Percentiles rank a stretch among this genome's conserved stretches.
These are phyloP conservation scores for Pythium pyrilobum DNA, from an alignment of 352 stramenopile species.

Conservation along the genomic window DNA sequence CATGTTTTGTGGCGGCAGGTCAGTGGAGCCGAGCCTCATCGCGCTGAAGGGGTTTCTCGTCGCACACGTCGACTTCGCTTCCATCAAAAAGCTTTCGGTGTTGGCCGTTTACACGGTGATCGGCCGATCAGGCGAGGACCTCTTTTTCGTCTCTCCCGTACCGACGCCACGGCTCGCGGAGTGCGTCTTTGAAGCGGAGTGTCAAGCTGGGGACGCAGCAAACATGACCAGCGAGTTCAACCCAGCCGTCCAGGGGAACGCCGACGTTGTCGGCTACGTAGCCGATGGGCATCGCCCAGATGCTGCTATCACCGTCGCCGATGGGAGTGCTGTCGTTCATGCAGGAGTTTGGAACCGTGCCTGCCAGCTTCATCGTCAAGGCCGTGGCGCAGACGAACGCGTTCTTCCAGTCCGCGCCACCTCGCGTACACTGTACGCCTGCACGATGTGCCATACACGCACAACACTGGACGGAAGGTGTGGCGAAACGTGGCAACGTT, in stretches of 20 bases:
- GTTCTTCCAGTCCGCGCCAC: slow-evolving; percentile 41
- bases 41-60: slow-evolving; percentile 60
- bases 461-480: slow-evolving; percentile 65
- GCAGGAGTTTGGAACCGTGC: slow-evolving; percentile 77
- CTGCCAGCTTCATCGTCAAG: slow-evolving; percentile 53
- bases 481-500: slow-evolving; percentile 39
- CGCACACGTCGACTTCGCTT: slow-evolving; percentile 37
- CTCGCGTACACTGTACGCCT: slow-evolving; percentile 57
- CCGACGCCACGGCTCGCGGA: slow-evolving; percentile 6
- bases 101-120: slow-evolving; percentile 94
- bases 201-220: slow-evolving; percentile 18
- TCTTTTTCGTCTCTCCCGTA: slow-evolving; percentile 32
- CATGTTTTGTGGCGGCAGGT: slow-evolving; percentile 82
- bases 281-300: slow-evolving; percentile 32
- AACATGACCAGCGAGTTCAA: slow-evolving; percentile 21
- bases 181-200: slow-evolving; percentile 12
- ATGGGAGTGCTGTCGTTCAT: slow-evolving; percentile 28
- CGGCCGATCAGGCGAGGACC: slow-evolving; percentile 46
- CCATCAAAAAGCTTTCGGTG: slow-evolving; percentile 44
- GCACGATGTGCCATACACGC: slow-evolving; percentile 74
- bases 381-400: slow-evolving; percentile 56
- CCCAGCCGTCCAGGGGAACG: slow-evolving; percentile 45
- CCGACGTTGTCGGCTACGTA: slow-evolving; percentile 38
- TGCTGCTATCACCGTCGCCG: slow-evolving; percentile 19
- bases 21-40: slow-evolving; percentile 64